Evolutionary conservation across 2,329 filamentous ascomycete species (phyloP).

Genomic region (Tolypocladium album): DNA sequence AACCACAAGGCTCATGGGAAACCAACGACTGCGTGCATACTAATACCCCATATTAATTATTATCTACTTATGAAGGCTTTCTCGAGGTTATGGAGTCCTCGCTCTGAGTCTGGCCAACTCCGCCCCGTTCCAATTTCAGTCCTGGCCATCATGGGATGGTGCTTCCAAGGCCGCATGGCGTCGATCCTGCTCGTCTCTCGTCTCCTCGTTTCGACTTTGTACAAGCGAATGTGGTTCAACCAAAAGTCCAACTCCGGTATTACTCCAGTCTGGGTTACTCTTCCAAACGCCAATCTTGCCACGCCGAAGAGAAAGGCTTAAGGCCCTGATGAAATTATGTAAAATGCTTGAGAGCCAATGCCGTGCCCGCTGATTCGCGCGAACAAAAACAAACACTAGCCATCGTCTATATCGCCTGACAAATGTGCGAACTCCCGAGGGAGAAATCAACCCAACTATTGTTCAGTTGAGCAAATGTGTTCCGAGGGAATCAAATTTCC

Average conservation of each 20-base stretch:
- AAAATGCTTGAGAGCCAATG: conserved; percentile 26
- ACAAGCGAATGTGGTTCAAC: conserved; percentile 31
- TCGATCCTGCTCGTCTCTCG: background rate
- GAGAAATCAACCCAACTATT: background rate
- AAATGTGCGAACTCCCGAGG: background rate
- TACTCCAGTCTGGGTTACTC: background rate
- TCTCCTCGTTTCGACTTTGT: conserved; percentile 4
- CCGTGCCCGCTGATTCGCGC: conserved; percentile 31
- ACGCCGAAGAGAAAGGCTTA: conserved; percentile 17
- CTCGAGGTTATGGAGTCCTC: conserved; percentile 1
- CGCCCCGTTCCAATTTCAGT: background rate
- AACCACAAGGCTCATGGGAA: background rate
- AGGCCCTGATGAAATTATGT: conserved; percentile 24
- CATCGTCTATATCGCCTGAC: conserved; percentile 31
- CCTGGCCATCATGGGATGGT: background rate
- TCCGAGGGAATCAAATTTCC: background rate
- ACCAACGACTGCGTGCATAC: background rate
- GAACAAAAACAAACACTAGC: conserved; percentile 35
- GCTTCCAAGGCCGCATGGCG: background rate
- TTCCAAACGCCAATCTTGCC: conserved; percentile 32
- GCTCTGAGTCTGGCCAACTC: background rate
- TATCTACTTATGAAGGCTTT: conserved; percentile 8
- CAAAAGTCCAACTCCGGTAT: conserved; percentile 4
- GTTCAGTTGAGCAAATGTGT: conserved; percentile 9
- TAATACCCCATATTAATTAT: conserved; percentile 10